Conservation (phyloP, 768 basidiomycete genomes). For the Boletellus ananiceps region DNA sequence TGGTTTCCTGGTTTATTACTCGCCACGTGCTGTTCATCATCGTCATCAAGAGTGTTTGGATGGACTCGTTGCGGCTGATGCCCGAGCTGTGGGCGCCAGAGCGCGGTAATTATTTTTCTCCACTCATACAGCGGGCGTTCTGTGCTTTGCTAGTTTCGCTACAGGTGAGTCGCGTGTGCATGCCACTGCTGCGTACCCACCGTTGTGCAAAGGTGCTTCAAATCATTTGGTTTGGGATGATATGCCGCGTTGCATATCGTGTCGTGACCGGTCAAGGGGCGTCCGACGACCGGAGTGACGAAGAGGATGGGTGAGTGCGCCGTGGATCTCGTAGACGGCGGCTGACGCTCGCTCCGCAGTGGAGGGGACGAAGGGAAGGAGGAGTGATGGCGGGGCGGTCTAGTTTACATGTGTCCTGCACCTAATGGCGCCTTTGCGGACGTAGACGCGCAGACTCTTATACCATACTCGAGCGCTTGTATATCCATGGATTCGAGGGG, state of each 20-base stretch:
- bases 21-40: slow-evolving; percentile 79
- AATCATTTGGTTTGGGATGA: slow-evolving; percentile 82
- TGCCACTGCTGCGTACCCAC: slow-evolving; percentile 3
- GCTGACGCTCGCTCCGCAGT: slow-evolving; percentile 16
- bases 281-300: slow-evolving; percentile 83
- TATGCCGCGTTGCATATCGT: slow-evolving; percentile 75
- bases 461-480: slow-evolving; percentile 25
- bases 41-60: slow-evolving; percentile 58
- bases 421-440: slow-evolving; percentile 28
- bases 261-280: slow-evolving; percentile 74
- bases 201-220: slow-evolving; percentile 54
- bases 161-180: slow-evolving; percentile 42
- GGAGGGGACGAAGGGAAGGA: slow-evolving; percentile 20
- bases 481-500: slow-evolving; percentile 6
- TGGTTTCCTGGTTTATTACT: slow-evolving; percentile 87
- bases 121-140: slow-evolving; percentile 44
- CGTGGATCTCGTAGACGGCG: neutral
- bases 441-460: slow-evolving; percentile 22
- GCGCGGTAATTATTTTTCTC: slow-evolving; percentile 53
- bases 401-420: slow-evolving; percentile 18
- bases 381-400: slow-evolving; percentile 22
- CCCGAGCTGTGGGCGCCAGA: slow-evolving; percentile 55
- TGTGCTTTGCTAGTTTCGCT: slow-evolving; percentile 49
- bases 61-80: slow-evolving; percentile 48
- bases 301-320: slow-evolving; percentile 52